Evolutionary conservation across 805 yeast species (phyloP).

Genomic region (Millerozyma acaciae): DNA sequence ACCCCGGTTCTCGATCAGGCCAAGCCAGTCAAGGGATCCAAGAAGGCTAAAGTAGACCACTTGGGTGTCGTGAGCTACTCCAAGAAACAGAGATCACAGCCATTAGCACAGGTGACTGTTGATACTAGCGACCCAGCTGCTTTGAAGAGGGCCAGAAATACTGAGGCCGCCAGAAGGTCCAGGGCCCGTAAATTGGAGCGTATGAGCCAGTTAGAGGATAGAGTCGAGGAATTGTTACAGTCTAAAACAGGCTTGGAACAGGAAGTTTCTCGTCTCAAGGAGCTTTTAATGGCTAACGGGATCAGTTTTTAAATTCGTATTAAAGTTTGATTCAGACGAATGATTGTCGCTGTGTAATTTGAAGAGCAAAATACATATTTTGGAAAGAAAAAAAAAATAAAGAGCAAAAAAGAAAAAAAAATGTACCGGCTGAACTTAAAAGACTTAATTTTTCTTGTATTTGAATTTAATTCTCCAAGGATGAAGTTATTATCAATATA

Average conservation of each 20-base stretch:
- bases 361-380: no score
- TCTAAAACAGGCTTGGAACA: conserved; percentile 57
- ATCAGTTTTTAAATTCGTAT: conserved; percentile 11
- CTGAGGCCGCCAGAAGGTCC: conserved; percentile 96
- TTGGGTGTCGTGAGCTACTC: conserved; percentile 74
- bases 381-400: no score
- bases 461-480: no score
- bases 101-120: conserved; percentile 64
- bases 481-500: no score
- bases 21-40: conserved; percentile 8
- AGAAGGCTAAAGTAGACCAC: conserved; percentile 49
- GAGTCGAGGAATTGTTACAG: conserved; percentile 60
- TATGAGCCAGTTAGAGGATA: conserved; percentile 75
- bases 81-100: conserved; percentile 70
- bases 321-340: no score
- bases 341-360: no score
- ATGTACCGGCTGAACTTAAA: no score
- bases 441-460: no score
- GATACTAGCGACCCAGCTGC: conserved; percentile 60
- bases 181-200: conserved; percentile 90
- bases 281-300: conserved; percentile 35
- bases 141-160: conserved; percentile 90
- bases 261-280: conserved; percentile 61
- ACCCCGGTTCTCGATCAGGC: conserved; percentile 29
- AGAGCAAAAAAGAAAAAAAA: no score